Evolutionary conservation across 2,329 filamentous ascomycete species (phyloP), one percentile per base, ranked within the genome.

Genomic region (Biscogniauxia mediterranea): DNA sequence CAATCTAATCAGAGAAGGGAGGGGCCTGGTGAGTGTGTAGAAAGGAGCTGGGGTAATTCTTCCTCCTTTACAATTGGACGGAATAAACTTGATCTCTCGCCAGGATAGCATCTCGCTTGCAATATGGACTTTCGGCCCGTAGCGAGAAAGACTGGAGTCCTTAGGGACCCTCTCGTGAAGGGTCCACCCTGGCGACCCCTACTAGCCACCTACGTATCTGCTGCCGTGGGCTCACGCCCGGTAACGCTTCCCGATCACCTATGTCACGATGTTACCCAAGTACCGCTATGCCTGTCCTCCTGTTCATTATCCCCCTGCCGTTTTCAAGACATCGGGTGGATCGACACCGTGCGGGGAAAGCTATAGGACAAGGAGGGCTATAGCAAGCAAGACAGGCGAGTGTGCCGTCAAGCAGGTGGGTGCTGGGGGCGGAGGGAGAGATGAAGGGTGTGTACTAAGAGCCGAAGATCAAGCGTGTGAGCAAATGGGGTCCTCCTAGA

Each of bases 41-140:
- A 46, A 46, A 46, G 38, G 6, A 63, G 67, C 66, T 71, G 67
- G 63, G 62, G 66, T 64, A 66, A 26, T 38, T 51, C 52, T 58
- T 53, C 23, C 17, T 21, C 25, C 21, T 32, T 52, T 52, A 52
- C 58, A 58, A 72, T 74, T 73, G 70, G 68, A 61, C 58, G 68
- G 65, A 53, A 65, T 62, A 51, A 32, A 32, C 28, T 55, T 51
- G 50, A 53, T 38, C 26, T 52, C 56, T 56, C 56, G 57, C 64
- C 62, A 58, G 63, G 62, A 61, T 65, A 59, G 58, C 56, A 62
- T 63, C 56, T 61, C 64, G 59, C 64, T 62, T 54, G 66, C 66
- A 73, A 70, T 76, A 72, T 76, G 74, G 74, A 67, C 66, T 72
- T 70, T 75, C 74, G 74, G 74, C 59, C 74, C 74, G 74, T 57